These are phyloP conservation scores for Pichia sp. DNA, from an alignment of 1,139 yeast species.

Conservation along the genomic window DNA sequence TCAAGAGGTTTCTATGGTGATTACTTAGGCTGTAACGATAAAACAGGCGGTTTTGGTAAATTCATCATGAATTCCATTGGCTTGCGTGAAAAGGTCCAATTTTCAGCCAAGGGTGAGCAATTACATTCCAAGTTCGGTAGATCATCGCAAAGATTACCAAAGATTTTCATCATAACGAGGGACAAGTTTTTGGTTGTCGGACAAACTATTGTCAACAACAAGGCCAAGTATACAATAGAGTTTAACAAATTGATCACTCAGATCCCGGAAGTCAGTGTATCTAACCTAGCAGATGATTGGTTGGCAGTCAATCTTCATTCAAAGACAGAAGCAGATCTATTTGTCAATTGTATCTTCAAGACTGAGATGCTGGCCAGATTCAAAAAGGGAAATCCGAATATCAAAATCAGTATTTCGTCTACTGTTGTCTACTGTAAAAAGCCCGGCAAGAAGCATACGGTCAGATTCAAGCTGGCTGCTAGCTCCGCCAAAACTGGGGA, in stretches of 20 bases:
- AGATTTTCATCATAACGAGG: conserved; percentile 67
- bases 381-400: conserved; percentile 55
- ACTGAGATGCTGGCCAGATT: conserved; percentile 84
- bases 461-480: conserved; percentile 61
- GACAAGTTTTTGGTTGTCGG: conserved; percentile 60
- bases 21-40: conserved; percentile 78
- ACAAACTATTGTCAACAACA: conserved; percentile 65
- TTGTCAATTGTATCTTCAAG: conserved; percentile 77
- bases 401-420: conserved; percentile 64
- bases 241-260: conserved; percentile 54
- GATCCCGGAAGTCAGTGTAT: conserved; percentile 63
- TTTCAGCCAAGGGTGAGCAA: conserved; percentile 78
- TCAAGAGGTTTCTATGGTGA: conserved; percentile 94
- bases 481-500: conserved; percentile 63
- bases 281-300: conserved; percentile 90
- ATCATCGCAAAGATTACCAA: conserved; percentile 74
- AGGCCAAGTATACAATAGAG: conserved; percentile 65
- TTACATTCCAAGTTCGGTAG: conserved; percentile 86
- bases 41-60: conserved; percentile 51
- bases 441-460: conserved; percentile 74
- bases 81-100: conserved; percentile 62
- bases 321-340: conserved; percentile 67
- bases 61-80: conserved; percentile 66
- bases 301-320: conserved; percentile 64
- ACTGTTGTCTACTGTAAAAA: conserved; percentile 83